A percentile compares a stretch with the other conserved stretches of the same genome.
phyloP scores from a whole-genome alignment of 257 asterid genomes.

The Henckelia pumila region DNA sequence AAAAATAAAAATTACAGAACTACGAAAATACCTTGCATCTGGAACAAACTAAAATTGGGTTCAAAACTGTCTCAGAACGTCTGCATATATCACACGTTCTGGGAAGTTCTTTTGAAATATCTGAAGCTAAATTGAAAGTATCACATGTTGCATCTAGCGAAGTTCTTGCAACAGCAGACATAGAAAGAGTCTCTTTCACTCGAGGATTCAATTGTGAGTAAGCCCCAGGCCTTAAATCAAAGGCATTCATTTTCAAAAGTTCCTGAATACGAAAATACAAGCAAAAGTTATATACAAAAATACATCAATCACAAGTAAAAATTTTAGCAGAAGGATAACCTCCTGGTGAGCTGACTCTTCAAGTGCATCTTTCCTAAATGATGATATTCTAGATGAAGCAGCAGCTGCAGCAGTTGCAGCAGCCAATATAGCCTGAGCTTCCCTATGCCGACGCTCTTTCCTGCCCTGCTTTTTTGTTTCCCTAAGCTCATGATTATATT shows the following conservation, averaged over 20 bases:
- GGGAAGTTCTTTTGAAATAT: constrained; percentile 58
- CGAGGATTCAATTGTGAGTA: constrained; percentile 58
- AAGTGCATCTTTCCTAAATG: constrained; percentile 73
- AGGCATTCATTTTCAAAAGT: constrained; percentile 38
- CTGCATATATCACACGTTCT: constrained; percentile 83
- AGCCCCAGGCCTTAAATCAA: constrained; percentile 44
- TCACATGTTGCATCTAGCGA: constrained; percentile 52
- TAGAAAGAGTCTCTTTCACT: constrained; percentile 59
- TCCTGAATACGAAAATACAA: constrained; percentile 36
- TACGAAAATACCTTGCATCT: constrained; percentile 75
- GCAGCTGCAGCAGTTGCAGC: constrained; percentile 99
- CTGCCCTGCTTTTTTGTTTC: constrained; percentile 94
- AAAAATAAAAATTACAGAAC: constrained; percentile 3
- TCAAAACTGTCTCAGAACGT: constrained; percentile 73
- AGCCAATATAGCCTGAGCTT: constrained; percentile 94
- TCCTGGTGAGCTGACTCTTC: constrained; percentile 66
- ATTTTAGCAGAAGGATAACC: constrained; percentile 37
- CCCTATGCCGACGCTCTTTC: constrained; percentile 89
- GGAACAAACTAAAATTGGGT: constrained; percentile 80
- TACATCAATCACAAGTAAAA: constrained; percentile 13
- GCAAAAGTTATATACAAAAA: not conserved
- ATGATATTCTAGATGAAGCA: constrained; percentile 79
- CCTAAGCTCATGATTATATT: constrained; percentile 69
- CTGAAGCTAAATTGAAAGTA: constrained; percentile 41
- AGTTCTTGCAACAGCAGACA: constrained; percentile 48